A percentile compares a stretch with the other conserved stretches of the same genome.
Evolutionary conservation across 495 filamentous ascomycete genomes (phyloP).

Genomic region (Neurospora sp.): DNA sequence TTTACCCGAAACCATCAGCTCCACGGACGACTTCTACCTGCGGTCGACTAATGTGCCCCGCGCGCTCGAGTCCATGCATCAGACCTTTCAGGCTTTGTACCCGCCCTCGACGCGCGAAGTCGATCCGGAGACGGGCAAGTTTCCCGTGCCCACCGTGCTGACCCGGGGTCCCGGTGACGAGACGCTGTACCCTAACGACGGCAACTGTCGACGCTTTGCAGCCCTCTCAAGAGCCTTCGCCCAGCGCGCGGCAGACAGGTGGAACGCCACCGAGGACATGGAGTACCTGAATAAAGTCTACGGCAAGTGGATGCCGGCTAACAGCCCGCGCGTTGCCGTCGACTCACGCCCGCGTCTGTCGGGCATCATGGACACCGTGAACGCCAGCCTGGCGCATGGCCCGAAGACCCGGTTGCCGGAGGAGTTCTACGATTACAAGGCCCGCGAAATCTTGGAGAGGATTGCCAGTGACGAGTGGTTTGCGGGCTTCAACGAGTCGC

Average conservation of each 20-base stretch:
- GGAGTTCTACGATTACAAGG: conserved; percentile 81
- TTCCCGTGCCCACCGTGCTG: conserved; percentile 66
- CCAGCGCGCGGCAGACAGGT: conserved; percentile 64
- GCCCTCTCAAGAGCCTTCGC: conserved; percentile 76
- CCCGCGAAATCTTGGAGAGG: conserved; percentile 57
- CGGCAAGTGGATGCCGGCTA: conserved; percentile 76
- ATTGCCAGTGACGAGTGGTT: conserved; percentile 93
- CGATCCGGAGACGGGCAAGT: conserved; percentile 23
- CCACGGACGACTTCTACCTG: conserved; percentile 66
- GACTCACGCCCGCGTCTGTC: conserved; percentile 75
- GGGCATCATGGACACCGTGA: conserved; percentile 91
- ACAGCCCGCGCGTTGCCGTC: conserved; percentile 57
- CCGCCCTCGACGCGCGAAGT: conserved; percentile 53
- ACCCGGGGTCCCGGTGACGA: conserved; percentile 66
- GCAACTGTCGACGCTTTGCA: conserved; percentile 72
- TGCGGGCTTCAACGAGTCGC: conserved; percentile 69
- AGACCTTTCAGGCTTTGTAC: conserved; percentile 84
- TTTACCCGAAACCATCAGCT: conserved; percentile 56
- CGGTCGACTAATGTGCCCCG: conserved; percentile 77
- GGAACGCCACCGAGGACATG: conserved; percentile 80
- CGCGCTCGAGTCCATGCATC: conserved; percentile 79
- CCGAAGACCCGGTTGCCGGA: conserved; percentile 62
- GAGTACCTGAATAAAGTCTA: conserved; percentile 64
- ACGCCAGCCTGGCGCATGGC: conserved; percentile 79
- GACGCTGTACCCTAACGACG: conserved; percentile 86